Percentiles rank a stretch among this genome's conserved stretches.
Evolutionary conservation across 2,329 filamentous ascomycete genomes (phyloP).

Genomic region (Colletotrichum lindemuthianum): DNA sequence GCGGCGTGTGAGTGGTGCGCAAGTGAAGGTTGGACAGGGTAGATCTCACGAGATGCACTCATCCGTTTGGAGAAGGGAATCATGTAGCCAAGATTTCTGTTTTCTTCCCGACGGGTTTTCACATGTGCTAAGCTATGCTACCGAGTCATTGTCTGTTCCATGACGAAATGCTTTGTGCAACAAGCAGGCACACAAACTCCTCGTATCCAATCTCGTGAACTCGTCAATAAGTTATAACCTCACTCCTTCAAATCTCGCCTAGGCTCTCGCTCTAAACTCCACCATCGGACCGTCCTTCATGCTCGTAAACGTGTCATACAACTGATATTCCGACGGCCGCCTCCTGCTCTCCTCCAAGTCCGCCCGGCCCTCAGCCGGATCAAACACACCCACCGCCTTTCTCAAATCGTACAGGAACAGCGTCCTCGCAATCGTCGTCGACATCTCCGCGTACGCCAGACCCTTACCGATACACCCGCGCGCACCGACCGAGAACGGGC

Average conservation of each 20-base stretch:
- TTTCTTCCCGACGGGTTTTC: not conserved
- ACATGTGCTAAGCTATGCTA: not conserved
- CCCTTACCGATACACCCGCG: constrained; percentile 79
- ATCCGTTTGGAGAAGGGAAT: not conserved
- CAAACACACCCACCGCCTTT: constrained; percentile 57
- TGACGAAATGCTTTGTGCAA: constrained; percentile 25
- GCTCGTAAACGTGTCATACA: constrained; percentile 78
- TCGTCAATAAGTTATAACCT: not conserved
- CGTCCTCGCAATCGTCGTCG: constrained; percentile 68
- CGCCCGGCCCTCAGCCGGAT: constrained; percentile 62
- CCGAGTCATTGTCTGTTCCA: not conserved
- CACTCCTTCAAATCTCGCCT: not conserved
- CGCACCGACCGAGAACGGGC: constrained; percentile 77
- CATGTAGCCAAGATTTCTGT: not conserved
- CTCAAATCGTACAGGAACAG: constrained; percentile 71
- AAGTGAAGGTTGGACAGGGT: constrained; percentile 25
- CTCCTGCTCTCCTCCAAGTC: constrained; percentile 65
- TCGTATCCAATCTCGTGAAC: not conserved
- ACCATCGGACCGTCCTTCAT: constrained; percentile 77
- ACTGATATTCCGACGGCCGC: constrained; percentile 70
- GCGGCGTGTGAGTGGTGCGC: constrained; percentile 29
- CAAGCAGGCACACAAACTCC: not conserved
- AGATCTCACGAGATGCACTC: not conserved
- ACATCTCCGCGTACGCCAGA: constrained; percentile 75
- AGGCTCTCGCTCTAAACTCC: constrained; percentile 61